Percentiles rank a stretch among this genome's conserved stretches.
Evolutionary conservation across 2,329 filamentous ascomycete species (phyloP).

Genomic region (Microsporum ferrugineum): DNA sequence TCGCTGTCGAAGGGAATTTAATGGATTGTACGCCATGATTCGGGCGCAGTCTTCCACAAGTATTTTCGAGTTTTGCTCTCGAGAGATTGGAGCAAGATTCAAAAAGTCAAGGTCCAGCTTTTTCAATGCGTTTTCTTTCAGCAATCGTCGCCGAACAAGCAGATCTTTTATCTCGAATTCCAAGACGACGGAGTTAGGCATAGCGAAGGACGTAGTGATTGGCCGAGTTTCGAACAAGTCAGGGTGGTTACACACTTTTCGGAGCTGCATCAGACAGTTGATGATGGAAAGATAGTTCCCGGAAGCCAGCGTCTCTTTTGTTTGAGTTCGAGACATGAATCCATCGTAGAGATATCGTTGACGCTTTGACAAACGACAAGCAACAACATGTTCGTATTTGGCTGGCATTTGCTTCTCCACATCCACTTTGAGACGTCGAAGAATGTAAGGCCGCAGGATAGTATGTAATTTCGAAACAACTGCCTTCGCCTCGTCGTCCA

Average conservation of each 20-base stretch:
- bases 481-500: conserved; percentile 85
- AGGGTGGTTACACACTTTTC: conserved; percentile 97
- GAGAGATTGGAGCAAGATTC: conserved; percentile 61
- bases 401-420: conserved; percentile 98
- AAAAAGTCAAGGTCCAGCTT: conserved; percentile 63
- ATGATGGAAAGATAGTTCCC: conserved; percentile 98
- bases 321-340: conserved; percentile 83
- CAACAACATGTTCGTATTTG: conserved; percentile 95
- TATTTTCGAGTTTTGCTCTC: conserved; percentile 52
- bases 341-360: conserved; percentile 94
- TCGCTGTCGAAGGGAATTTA: conserved; percentile 60
- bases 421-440: conserved; percentile 84
- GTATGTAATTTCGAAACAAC: conserved; percentile 92
- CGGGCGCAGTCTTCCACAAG: conserved; percentile 46
- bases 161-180: conserved; percentile 63
- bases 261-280: conserved; percentile 92
- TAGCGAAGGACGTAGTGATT: conserved; percentile 93
- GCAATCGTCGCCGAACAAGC: conserved; percentile 54
- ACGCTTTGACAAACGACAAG: conserved; percentile 87
- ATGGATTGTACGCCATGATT: conserved; percentile 56
- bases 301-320: conserved; percentile 73
- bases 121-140: conserved; percentile 51
- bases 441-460: conserved; percentile 79
- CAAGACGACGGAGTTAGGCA: conserved; percentile 65
- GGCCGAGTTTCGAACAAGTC: conserved; percentile 92